Base-by-base conservation (phyloP, 2,329 filamentous ascomycete species). In the Diaporthe longicolla region DNA sequence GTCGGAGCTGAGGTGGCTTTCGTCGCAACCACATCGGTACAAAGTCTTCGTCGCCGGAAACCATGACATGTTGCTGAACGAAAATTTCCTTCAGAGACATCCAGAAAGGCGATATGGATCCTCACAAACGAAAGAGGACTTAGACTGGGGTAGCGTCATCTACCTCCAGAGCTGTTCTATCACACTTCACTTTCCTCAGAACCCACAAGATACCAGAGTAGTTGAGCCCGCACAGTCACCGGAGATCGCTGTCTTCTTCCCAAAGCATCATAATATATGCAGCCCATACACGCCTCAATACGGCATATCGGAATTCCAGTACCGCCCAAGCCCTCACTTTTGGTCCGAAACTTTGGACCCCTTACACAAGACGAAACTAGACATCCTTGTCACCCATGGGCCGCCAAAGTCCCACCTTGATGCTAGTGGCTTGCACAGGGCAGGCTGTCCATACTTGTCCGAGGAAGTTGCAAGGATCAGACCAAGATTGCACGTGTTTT, bases 41-140 rank as follows among this genome's bases (percentile, higher is more conserved):
- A 85, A 85, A 75, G 77, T 85, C 26, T 74, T 84, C 15, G 77
- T 84, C 0, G 78, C 83, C 4, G 76, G 76, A 1, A 77, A 77
- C 65, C 75, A 77, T 65, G 76, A 77, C 35, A 65, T 75, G 9
- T 52, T 77, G 55, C 74, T 77, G n/a, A 75, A 77, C 29, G 70
- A 70, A 5, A 29, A 26, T 1, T 77, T 77, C 26, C 29, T 75
- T 2, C n/a, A 45, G 7, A 50, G 24, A 19, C 43, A 73, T 52
- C 73, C 76, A 2, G 70, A 74, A 45, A 73, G 79, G 5, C 76
- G 77, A 2, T 79, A 77, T 26, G 76, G 78, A 0, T 65, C 74
- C 40, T 72, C 13, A 0, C 61, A 63, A 8, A 76, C 73, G 0
- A 76, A 43, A 26, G 50, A 59, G 0, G 76, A 80, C 45, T 73